Conservation (phyloP, 1,284 basidiomycete species). For the Tylopilus orsonianus region DNA sequence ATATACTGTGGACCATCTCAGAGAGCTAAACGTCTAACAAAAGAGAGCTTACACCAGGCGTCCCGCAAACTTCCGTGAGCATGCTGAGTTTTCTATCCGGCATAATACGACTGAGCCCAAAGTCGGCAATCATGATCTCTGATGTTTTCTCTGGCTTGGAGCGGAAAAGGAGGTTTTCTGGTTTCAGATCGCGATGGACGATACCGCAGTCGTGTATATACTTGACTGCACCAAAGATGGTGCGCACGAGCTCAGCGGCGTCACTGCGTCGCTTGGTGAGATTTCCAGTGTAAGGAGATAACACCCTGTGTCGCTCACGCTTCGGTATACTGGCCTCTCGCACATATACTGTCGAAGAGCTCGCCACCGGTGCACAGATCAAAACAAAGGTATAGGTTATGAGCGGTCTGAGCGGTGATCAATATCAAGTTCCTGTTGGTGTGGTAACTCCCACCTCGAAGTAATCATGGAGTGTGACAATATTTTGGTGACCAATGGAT, state of each 20-base stretch:
- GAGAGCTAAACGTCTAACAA: not conserved
- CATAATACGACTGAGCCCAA: slow-evolving; percentile 88
- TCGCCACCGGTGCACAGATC: slow-evolving; percentile 98
- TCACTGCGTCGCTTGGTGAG: slow-evolving; percentile 52
- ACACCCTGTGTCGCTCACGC: slow-evolving; percentile 50
- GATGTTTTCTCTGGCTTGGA: slow-evolving; percentile 84
- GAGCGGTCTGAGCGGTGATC: slow-evolving; percentile 62
- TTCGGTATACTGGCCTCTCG: slow-evolving; percentile 96
- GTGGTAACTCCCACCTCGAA: slow-evolving; percentile 69
- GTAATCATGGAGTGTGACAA: slow-evolving; percentile 93
- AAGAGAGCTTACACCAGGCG: slow-evolving; percentile 61
- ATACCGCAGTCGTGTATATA: slow-evolving; percentile 94
- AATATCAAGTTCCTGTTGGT: not conserved
- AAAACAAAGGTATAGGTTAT: slow-evolving; percentile 94
- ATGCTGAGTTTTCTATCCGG: slow-evolving; percentile 87
- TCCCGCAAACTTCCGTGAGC: slow-evolving; percentile 95
- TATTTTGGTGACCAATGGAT: slow-evolving; percentile 87
- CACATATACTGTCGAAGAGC: slow-evolving; percentile 97
- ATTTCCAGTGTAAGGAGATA: slow-evolving; percentile 2
- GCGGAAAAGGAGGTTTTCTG: slow-evolving; percentile 96
- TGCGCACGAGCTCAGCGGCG: slow-evolving; percentile 86
- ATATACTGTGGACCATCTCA: slow-evolving; percentile 66
- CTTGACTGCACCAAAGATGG: slow-evolving; percentile 83
- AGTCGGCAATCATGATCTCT: slow-evolving; percentile 97
- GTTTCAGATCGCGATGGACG: slow-evolving; percentile 97